Base-by-base conservation (phyloP, 257 asterid genomes). In the Solanum chmielewskii region DNA sequence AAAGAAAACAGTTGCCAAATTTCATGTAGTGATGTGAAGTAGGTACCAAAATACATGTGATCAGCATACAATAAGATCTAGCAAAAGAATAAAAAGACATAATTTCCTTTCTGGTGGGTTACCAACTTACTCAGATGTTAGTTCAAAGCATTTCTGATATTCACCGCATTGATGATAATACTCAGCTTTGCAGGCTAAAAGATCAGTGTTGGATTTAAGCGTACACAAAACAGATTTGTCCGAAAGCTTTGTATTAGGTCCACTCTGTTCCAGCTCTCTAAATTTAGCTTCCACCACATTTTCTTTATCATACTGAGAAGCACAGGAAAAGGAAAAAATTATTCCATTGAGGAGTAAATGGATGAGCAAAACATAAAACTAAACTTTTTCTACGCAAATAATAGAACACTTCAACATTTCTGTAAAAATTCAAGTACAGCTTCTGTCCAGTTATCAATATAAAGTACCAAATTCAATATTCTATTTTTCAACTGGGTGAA, bases 101-200 rank as follows among this genome's bases (percentile, higher is more conserved):
- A 60, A 35, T 44, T 59, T 42, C 21, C 21, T 66, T 84, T 44
- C 45, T 76, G 86, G 83, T 86, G 85, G 85, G 86, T 87, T 71
- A 87, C 77, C 80, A 90, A 92, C 98, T 88, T 91, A 96, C 99
- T 91, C 90, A 7, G 97, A 94, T 20, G 99, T 97, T 80, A 96
- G 92, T 87, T 97, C 98, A 90, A 97, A 97, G 88, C 99, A 95
- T 90, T 94, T 97, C 84, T 97, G 98, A 89, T 97, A 95, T 93
- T 96, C 99, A 45, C 99, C 96, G 86, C 98, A 94, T 90, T 97
- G 99, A 92, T 97, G 99, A 87, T 93, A 94, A 92, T 93, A 96
- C 93, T 97, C 99, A 80, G 99, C 99, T 95, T 94, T 97, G 95
- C 99, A 95, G 88, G 99, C 97, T 90, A 97, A 93, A 89, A 97